A percentile compares a stretch with the other conserved stretches of the same genome.
phyloP scores from a whole-genome alignment of 1,284 basidiomycete species.

The Puccinia novopanici region DNA sequence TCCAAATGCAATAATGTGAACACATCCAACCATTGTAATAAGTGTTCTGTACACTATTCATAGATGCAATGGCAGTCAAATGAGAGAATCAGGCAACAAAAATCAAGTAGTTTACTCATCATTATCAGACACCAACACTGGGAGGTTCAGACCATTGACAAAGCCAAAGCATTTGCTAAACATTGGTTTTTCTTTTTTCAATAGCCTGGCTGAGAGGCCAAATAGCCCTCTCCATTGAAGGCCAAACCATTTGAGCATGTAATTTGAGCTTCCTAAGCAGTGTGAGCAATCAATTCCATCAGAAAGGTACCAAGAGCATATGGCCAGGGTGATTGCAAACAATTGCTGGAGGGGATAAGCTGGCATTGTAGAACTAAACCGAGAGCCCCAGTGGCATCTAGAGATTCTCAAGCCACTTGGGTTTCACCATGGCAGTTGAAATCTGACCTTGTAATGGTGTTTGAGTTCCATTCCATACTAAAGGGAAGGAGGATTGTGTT shows the following conservation, averaged over 20 bases:
- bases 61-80: too few species aligned
- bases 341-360: neutral
- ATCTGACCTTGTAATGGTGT: neutral
- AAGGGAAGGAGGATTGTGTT: neutral
- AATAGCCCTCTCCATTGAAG: neutral
- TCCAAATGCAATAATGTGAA: too few species aligned
- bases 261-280: too few species aligned
- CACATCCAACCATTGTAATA: too few species aligned
- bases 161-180: neutral
- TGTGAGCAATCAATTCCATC: neutral
- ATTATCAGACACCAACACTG: too few species aligned
- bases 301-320: neutral
- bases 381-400: neutral
- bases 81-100: too few species aligned
- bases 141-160: slow-evolving; percentile 1
- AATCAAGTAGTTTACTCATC: too few species aligned
- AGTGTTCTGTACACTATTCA: too few species aligned
- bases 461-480: neutral
- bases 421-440: neutral
- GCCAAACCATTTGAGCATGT: neutral
- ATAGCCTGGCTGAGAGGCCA: neutral
- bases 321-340: too few species aligned
- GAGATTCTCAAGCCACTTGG: neutral
- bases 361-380: neutral
- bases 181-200: neutral